Evolutionary conservation across 2,329 filamentous ascomycete genomes (phyloP).

Genomic region (Colletotrichum sp.): DNA sequence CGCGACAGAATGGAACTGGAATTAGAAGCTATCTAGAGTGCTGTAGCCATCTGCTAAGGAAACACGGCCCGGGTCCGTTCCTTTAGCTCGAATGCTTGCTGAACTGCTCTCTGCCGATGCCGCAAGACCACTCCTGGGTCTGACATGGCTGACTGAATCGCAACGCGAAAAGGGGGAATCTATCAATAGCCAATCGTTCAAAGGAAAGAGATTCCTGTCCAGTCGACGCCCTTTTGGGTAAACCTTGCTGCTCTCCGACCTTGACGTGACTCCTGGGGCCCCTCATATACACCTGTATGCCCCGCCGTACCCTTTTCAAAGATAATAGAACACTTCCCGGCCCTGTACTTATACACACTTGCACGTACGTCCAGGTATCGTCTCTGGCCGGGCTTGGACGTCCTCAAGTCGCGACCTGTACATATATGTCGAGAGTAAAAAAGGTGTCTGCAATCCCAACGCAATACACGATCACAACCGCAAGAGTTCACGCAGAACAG

Average conservation of each 20-base stretch:
- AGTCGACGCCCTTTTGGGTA: conserved; percentile 13
- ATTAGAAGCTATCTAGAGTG: conserved; percentile 17
- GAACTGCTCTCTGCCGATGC: conserved; percentile 12
- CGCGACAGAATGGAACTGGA: neutral
- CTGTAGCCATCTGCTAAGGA: conserved; percentile 12
- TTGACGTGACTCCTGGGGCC: conserved; percentile 17
- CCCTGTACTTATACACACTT: conserved; percentile 37
- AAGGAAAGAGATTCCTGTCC: conserved; percentile 3
- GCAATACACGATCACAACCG: neutral
- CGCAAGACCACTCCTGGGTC: neutral
- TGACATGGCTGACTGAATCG: conserved; percentile 10
- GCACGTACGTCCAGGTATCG: conserved; percentile 23
- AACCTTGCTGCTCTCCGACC: conserved; percentile 8
- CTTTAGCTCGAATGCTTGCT: conserved; percentile 12
- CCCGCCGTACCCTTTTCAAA: neutral
- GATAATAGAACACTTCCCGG: conserved; percentile 10
- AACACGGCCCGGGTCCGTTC: conserved; percentile 7
- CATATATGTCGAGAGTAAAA: conserved; percentile 6
- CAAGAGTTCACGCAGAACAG: neutral
- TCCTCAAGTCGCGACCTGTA: conserved; percentile 9
- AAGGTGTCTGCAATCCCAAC: neutral
- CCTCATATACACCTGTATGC: conserved; percentile 21
- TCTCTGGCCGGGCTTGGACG: conserved; percentile 23
- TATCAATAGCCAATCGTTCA: conserved; percentile 10
- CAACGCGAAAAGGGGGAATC: conserved; percentile 15